Evolutionary conservation across 148 eudicot genomes (phyloP).

Genomic region (Rhododendron vialii): DNA sequence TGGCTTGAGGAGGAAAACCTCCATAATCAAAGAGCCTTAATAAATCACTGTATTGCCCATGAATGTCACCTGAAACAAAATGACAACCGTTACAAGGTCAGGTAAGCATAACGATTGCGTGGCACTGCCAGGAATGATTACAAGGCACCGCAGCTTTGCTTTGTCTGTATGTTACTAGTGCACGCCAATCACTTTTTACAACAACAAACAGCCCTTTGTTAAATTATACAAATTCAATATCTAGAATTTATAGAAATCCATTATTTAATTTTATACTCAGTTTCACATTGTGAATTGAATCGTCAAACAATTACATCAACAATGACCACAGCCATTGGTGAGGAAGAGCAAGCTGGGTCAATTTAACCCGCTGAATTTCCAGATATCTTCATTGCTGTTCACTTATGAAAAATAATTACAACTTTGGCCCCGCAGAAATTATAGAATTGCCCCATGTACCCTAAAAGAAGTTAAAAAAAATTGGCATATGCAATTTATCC

Average conservation of each 20-base stretch:
- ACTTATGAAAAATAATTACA: neutral
- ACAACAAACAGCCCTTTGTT: neutral
- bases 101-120: neutral
- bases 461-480: neutral
- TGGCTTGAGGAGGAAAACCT: constrained; percentile 7
- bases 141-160: neutral
- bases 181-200: neutral
- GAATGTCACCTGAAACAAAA: constrained; percentile 6
- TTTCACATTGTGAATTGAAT: neutral
- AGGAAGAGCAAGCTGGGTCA: neutral
- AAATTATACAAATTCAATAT: neutral
- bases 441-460: neutral
- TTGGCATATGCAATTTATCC: neutral
- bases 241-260: too few species aligned
- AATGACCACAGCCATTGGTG: neutral
- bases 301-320: neutral
- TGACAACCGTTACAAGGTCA: neutral
- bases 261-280: neutral
- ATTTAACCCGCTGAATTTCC: neutral
- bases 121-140: neutral
- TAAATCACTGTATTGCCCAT: constrained; percentile 7
- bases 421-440: neutral
- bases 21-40: constrained; percentile 9
- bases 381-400: neutral
- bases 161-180: neutral